A percentile compares a stretch with the other conserved stretches of the same genome.
phyloP scores from a whole-genome alignment of 306 rosid species.

The Casuarina equisetifolia region DNA sequence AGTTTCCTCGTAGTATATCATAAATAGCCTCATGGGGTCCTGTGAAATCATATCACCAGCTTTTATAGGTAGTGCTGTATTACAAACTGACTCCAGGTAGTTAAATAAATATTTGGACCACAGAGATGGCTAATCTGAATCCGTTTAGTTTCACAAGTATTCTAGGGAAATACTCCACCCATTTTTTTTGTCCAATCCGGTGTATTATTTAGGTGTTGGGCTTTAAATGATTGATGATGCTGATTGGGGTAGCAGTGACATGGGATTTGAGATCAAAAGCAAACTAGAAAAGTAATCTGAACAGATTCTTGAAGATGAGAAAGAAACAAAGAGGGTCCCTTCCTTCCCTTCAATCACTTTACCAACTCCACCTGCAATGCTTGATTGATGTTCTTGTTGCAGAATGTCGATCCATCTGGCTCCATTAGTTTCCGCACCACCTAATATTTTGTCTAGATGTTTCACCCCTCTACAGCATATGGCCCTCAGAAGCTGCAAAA shows the following conservation, averaged over 20 bases:
- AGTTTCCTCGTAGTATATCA: not conserved
- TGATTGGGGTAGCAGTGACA: not conserved
- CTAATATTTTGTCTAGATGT: slow-evolving; percentile 16
- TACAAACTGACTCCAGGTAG: not conserved
- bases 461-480: not conserved
- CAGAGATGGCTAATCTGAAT: not conserved
- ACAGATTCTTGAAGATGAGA: not conserved
- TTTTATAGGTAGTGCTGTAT: not conserved
- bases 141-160: no score
- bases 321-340: slow-evolving; percentile 5
- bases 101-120: not conserved
- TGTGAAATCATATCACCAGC: not conserved
- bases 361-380: slow-evolving; percentile 25
- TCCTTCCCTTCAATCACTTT: slow-evolving; percentile 25
- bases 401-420: slow-evolving; percentile 2
- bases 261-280: not conserved
- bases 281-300: not conserved
- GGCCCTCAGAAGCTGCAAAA: not conserved
- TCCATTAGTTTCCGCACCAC: slow-evolving; percentile 16
- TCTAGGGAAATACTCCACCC: no score
- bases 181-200: not conserved
- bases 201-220: not conserved
- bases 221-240: not conserved
- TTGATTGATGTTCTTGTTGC: slow-evolving; percentile 25
- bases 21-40: not conserved